These are phyloP conservation scores for Cercospora nicotianae DNA, from an alignment of 2,329 filamentous ascomycete species.

Conservation along the genomic window DNA sequence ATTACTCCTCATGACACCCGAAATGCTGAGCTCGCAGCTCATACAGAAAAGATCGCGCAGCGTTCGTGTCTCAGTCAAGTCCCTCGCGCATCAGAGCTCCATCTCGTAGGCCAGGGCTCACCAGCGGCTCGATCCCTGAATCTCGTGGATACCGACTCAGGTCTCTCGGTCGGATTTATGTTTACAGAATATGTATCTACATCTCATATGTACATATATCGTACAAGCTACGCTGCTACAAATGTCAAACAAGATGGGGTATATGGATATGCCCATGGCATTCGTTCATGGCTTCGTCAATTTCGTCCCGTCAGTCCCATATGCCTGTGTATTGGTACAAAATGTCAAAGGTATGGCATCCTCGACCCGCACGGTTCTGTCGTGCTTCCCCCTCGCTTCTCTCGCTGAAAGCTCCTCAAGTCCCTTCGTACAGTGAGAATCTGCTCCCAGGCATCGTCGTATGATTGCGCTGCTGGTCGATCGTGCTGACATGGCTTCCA, in stretches of 20 bases:
- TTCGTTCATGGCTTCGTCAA: neutral
- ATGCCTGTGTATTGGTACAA: neutral
- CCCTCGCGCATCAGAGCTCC: too few relatives aligned
- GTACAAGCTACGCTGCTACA: neutral
- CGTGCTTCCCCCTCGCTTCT: neutral
- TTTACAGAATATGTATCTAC: neutral
- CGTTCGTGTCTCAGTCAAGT: neutral
- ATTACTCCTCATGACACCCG: neutral
- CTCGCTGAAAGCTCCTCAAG: neutral
- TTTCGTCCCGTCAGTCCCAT: neutral
- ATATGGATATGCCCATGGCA: neutral
- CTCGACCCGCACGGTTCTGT: neutral
- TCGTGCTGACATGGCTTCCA: constrained; percentile 8
- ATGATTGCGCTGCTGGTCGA: neutral
- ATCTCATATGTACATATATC: neutral
- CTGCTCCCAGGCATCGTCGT: neutral
- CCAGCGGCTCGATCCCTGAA: neutral
- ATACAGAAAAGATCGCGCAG: neutral
- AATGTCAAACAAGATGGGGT: neutral
- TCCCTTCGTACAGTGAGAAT: constrained; percentile 8
- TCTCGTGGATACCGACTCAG: neutral
- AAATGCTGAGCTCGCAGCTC: neutral
- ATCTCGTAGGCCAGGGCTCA: too few relatives aligned
- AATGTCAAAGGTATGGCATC: neutral
- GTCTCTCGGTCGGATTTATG: neutral